These are phyloP conservation scores for Boletus fagicola DNA, from an alignment of 768 basidiomycete genomes.

Conservation along the genomic window DNA sequence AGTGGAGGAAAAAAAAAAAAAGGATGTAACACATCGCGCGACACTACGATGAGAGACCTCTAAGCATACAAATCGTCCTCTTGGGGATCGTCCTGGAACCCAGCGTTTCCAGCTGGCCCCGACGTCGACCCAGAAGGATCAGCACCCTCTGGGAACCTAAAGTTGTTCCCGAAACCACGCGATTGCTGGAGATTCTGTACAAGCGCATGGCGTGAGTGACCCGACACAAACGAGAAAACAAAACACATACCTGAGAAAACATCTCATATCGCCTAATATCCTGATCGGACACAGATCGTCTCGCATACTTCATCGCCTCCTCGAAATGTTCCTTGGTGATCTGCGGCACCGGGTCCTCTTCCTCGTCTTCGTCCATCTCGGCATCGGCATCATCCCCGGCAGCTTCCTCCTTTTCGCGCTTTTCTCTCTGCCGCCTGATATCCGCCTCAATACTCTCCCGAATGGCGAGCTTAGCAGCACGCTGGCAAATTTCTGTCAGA, in stretches of 20 bases:
- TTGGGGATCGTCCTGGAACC: slow-evolving; percentile 79
- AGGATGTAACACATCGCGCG: not conserved
- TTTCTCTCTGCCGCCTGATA: slow-evolving; percentile 75
- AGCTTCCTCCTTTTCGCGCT: slow-evolving; percentile 76
- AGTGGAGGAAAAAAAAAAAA: not conserved
- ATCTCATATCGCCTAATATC: slow-evolving; percentile 99
- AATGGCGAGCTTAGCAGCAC: slow-evolving; percentile 96
- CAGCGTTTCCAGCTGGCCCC: slow-evolving; percentile 61
- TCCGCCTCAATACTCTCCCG: slow-evolving; percentile 93
- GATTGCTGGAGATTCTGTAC: slow-evolving; percentile 83
- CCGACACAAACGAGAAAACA: not conserved
- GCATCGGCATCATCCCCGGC: slow-evolving; percentile 57
- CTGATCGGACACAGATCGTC: slow-evolving; percentile 93
- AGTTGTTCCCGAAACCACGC: slow-evolving; percentile 89
- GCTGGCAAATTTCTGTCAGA: slow-evolving; percentile 98
- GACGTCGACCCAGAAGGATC: slow-evolving; percentile 35
- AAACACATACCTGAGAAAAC: slow-evolving; percentile 75
- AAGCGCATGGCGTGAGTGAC: not conserved
- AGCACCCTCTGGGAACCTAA: slow-evolving; percentile 93
- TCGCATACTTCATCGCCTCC: slow-evolving; percentile 97
- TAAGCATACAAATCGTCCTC: slow-evolving; percentile 93
- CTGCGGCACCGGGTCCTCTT: slow-evolving; percentile 87
- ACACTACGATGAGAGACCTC: not conserved
- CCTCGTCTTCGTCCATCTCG: slow-evolving; percentile 67
- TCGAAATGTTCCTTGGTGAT: slow-evolving; percentile 95